These are phyloP conservation scores for Peronospora tabacina DNA, from an alignment of 352 stramenopile species.

Conservation along the genomic window DNA sequence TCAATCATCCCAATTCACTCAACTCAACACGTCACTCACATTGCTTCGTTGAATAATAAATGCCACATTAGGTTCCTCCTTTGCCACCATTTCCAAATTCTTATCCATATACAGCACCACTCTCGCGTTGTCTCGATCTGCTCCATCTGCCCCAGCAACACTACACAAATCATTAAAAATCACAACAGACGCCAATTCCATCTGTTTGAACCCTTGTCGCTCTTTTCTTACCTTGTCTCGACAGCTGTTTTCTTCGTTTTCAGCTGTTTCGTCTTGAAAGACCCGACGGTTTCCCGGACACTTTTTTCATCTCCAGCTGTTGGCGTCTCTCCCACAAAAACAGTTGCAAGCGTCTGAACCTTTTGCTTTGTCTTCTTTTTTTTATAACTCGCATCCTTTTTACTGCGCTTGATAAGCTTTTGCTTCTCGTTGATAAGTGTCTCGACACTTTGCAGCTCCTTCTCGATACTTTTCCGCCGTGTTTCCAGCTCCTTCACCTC, in stretches of 20 bases:
- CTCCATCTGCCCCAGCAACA: constrained; percentile 5
- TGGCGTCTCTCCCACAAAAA: constrained; percentile 16
- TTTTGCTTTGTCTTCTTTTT: constrained; percentile 33
- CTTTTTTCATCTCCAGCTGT: constrained; percentile 5
- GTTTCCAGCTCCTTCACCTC: constrained; percentile 65
- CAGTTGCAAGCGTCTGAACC: constrained; percentile 3
- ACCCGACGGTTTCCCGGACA: constrained; percentile 6
- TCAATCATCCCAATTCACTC: neutral
- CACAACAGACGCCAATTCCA: neutral
- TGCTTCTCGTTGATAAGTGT: constrained; percentile 60
- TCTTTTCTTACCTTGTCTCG: constrained; percentile 5
- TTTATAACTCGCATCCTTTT: constrained; percentile 34
- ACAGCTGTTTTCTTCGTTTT: constrained; percentile 26
- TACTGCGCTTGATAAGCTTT: constrained; percentile 42
- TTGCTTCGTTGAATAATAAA: constrained; percentile 86
- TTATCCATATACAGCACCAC: constrained; percentile 52
- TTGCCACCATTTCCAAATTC: constrained; percentile 53
- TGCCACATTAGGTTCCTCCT: constrained; percentile 64
- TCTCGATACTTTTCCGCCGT: constrained; percentile 30
- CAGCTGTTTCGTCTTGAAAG: constrained; percentile 19
- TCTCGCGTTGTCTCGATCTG: constrained; percentile 13
- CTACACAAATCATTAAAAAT: no score
- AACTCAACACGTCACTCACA: constrained; percentile 24
- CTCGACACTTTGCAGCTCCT: constrained; percentile 46
- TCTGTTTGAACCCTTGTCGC: neutral